phyloP scores from a whole-genome alignment of 352 stramenopile species.

The Globisporangium nunn region DNA sequence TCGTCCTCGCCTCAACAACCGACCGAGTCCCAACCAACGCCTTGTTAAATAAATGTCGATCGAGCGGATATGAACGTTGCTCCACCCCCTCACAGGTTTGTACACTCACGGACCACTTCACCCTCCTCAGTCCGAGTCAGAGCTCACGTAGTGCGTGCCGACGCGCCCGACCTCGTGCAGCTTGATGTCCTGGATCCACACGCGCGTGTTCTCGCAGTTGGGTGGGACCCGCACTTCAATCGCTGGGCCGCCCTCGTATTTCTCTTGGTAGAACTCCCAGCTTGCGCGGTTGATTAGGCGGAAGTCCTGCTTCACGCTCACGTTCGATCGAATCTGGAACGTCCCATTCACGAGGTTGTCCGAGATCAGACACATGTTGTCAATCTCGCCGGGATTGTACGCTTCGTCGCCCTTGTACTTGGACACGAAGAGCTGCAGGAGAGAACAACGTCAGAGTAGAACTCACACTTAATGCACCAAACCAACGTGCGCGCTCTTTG shows the following conservation, averaged over 20 bases:
- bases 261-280: conserved; percentile 66
- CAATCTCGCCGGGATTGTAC: conserved; percentile 48
- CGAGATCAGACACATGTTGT: conserved; percentile 73
- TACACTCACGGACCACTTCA: not conserved
- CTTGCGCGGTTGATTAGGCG: conserved; percentile 76
- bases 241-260: conserved; percentile 63
- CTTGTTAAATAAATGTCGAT: not conserved
- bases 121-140: conserved; percentile 19
- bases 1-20: no score
- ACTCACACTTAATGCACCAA: not conserved
- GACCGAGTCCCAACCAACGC: no score
- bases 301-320: conserved; percentile 69
- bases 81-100: not conserved
- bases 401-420: conserved; percentile 57
- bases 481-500: no score
- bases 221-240: conserved; percentile 60
- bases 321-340: conserved; percentile 49
- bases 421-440: conserved; percentile 46
- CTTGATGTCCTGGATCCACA: conserved; percentile 45
- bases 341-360: conserved; percentile 58
- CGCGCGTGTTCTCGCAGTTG: conserved; percentile 38
- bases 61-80: no score
- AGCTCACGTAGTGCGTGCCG: conserved; percentile 59
- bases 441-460: not conserved
- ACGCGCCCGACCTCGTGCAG: conserved; percentile 50